Evolutionary conservation across 2,329 filamentous ascomycete species (phyloP).

Genomic region (Aspergillus nomiae): DNA sequence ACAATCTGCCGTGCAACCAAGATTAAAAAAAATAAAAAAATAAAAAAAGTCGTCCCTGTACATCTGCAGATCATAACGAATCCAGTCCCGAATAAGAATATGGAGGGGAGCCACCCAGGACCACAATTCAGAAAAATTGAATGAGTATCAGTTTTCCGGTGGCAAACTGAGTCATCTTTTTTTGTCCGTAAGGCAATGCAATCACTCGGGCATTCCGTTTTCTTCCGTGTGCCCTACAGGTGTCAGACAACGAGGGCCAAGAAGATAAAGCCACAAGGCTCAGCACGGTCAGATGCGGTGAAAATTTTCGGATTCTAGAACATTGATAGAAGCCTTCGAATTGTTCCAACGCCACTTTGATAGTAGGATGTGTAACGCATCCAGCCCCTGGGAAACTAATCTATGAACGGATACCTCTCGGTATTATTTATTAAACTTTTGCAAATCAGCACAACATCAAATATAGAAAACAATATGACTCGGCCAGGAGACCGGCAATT

Average conservation of each 20-base stretch:
- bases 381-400: background rate
- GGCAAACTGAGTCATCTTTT: background rate
- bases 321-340: background rate
- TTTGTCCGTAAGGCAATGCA: background rate
- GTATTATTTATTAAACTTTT: background rate
- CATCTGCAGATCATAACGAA: conserved; percentile 1
- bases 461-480: background rate
- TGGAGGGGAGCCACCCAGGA: background rate
- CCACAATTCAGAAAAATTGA: background rate
- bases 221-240: background rate
- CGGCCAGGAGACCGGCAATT: background rate
- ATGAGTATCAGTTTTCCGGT: background rate
- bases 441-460: background rate
- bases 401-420: background rate
- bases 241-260: background rate
- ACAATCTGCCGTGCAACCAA: background rate
- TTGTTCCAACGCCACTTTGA: background rate
- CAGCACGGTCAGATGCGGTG: background rate
- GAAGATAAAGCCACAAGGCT: background rate
- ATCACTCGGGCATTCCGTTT: background rate
- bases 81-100: background rate
- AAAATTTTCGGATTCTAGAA: conserved; percentile 3
- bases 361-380: background rate
- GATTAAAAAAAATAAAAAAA: background rate
- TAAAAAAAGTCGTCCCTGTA: background rate